phyloP scores from a whole-genome alignment of 257 asterid species.

The Coffea eugenioides region DNA sequence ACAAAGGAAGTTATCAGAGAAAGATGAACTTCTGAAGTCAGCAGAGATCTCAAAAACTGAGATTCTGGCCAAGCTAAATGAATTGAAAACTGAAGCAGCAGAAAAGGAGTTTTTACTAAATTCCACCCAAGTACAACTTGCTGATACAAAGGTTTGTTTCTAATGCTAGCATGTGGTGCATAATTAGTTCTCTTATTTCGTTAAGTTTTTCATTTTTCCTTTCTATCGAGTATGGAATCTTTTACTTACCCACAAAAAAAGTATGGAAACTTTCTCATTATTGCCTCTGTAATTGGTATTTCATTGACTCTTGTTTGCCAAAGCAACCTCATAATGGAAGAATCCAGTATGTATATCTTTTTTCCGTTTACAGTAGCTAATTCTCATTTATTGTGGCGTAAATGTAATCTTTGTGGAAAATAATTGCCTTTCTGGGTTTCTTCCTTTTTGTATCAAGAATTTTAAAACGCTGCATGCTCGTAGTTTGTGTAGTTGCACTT shows the following conservation, averaged over 20 bases:
- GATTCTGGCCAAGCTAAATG: constrained; percentile 45
- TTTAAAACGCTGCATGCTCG: background rate
- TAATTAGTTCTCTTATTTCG: background rate
- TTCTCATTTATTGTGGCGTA: background rate
- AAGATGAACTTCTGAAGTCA: constrained; percentile 74
- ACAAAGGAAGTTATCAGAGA: constrained; percentile 62
- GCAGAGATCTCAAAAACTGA: constrained; percentile 58
- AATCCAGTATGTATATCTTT: background rate
- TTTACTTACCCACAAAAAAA: background rate
- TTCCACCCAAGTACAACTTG: constrained; percentile 72
- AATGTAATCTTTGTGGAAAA: background rate
- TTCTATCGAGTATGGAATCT: background rate
- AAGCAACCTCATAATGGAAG: background rate
- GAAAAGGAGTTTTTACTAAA: constrained; percentile 68
- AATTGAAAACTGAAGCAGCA: constrained; percentile 51
- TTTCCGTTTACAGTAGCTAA: background rate
- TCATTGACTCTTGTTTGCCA: background rate
- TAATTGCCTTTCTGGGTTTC: background rate
- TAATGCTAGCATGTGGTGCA: background rate
- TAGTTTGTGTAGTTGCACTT: background rate
- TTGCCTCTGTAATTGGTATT: background rate
- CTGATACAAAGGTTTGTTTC: constrained; percentile 73
- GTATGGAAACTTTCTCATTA: no score
- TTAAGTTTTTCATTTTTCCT: background rate
- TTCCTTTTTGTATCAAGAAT: background rate